Conservation (phyloP, 2,329 filamentous ascomycete genomes). For the Trematosphaeria pertusa region DNA sequence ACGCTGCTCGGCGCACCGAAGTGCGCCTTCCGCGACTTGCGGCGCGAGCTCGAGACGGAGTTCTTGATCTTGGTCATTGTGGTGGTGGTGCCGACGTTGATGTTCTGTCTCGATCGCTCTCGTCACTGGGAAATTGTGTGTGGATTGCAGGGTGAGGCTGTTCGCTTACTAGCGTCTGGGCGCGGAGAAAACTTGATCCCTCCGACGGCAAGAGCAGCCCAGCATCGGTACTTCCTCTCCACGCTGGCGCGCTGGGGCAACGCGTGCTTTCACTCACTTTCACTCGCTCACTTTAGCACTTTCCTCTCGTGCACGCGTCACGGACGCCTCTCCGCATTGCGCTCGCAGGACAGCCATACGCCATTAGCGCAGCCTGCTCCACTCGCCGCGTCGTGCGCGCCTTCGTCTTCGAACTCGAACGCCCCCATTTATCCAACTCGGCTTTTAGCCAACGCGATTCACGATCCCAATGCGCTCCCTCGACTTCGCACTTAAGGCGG, state of each 20-base stretch:
- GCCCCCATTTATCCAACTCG: constrained; percentile 2
- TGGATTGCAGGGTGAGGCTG: constrained; percentile 20
- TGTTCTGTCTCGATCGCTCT: constrained; percentile 16
- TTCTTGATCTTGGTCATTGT: constrained; percentile 76
- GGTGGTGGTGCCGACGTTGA: constrained; percentile 47
- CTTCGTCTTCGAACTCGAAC: too few relatives aligned
- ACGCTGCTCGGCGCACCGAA: constrained; percentile 93
- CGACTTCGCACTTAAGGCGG: constrained; percentile 7
- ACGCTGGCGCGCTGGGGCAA: too few relatives aligned
- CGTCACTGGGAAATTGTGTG: constrained; percentile 23
- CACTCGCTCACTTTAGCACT: constrained; percentile 11
- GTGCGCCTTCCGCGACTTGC: constrained; percentile 99
- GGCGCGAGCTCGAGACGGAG: constrained; percentile 77
- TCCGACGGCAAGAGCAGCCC: background rate
- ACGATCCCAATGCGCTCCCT: constrained; percentile 10
- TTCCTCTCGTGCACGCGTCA: constrained; percentile 2
- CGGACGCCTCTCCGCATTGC: constrained; percentile 13
- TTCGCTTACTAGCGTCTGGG: constrained; percentile 22
- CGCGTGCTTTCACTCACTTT: constrained; percentile 7
- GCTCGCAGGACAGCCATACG: background rate
- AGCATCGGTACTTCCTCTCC: too few relatives aligned
- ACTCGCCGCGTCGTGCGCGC: too few relatives aligned
- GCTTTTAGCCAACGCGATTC: constrained; percentile 7
- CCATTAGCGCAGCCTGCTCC: too few relatives aligned
- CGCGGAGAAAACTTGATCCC: constrained; percentile 3